Percentiles rank a stretch among this genome's conserved stretches.
These are phyloP conservation scores for Komagataella phaffii DNA, from an alignment of 805 yeast species.

Conservation along the genomic window DNA sequence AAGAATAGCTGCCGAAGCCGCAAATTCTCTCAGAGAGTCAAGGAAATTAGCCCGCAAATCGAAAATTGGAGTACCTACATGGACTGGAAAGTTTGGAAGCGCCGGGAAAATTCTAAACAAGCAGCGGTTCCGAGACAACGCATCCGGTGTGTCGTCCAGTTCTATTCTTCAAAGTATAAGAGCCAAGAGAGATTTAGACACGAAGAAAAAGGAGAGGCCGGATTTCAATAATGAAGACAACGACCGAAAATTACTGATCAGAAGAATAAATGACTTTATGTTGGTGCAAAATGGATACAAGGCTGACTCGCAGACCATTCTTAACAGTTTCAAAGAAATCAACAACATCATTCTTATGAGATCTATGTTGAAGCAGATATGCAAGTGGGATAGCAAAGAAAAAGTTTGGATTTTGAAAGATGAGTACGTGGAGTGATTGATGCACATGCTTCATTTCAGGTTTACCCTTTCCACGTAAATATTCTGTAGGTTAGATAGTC, in stretches of 20 bases:
- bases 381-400: conserved; percentile 45
- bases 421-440: conserved; percentile 20
- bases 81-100: conserved; percentile 87
- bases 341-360: conserved; percentile 42
- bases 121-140: neutral
- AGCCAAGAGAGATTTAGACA: conserved; percentile 24
- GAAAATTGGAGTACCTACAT: conserved; percentile 75
- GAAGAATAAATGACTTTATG: conserved; percentile 13
- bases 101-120: conserved; percentile 47
- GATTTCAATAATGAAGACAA: conserved; percentile 1
- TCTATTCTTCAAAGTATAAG: conserved; percentile 36
- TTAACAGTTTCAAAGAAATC: conserved; percentile 18
- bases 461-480: neutral
- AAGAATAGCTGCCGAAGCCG: conserved; percentile 49
- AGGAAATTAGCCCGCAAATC: conserved; percentile 32
- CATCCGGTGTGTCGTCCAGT: conserved; percentile 23
- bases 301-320: conserved; percentile 16
- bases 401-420: conserved; percentile 56
- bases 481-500: neutral
- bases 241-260: conserved; percentile 6
- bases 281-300: conserved; percentile 16
- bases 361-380: conserved; percentile 53
- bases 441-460: neutral
- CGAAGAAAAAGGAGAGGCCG: conserved; percentile 1
- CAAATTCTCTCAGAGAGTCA: conserved; percentile 46